A percentile compares a stretch with the other conserved stretches of the same genome.
phyloP scores from a whole-genome alignment of 306 rosid species.

The Cicer cuneatum region DNA sequence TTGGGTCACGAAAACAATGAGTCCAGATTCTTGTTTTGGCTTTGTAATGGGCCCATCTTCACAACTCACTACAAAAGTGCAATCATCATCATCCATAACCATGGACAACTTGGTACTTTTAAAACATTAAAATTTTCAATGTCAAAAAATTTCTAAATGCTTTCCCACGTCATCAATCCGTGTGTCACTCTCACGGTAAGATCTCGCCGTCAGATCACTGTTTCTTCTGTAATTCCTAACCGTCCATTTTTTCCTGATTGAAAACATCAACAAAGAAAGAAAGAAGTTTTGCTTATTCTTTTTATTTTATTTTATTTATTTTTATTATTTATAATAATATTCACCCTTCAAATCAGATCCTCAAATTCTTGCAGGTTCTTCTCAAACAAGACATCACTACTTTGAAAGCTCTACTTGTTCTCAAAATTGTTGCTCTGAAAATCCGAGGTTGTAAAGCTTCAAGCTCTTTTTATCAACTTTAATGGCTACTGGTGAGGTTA shows the following conservation, averaged over 20 bases:
- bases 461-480: constrained; percentile 37
- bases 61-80: neutral
- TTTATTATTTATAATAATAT: constrained; percentile 13
- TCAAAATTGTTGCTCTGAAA: constrained; percentile 7
- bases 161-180: constrained; percentile 43
- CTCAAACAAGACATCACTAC: constrained; percentile 46
- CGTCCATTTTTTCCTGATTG: constrained; percentile 32
- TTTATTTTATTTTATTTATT: neutral
- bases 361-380: constrained; percentile 50
- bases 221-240: neutral
- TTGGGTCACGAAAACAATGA: constrained; percentile 14
- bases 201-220: constrained; percentile 33
- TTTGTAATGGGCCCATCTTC: constrained; percentile 19
- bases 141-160: too few species aligned
- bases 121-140: neutral
- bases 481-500: constrained; percentile 71
- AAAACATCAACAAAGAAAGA: constrained; percentile 13
- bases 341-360: constrained; percentile 51
- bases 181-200: neutral
- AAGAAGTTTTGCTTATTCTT: neutral
- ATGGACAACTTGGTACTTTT: constrained; percentile 27
- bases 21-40: constrained; percentile 1
- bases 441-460: constrained; percentile 40
- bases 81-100: constrained; percentile 8
- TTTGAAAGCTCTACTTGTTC: constrained; percentile 36